Evolutionary conservation across 2,329 filamentous ascomycete genomes (phyloP).

Genomic region (Pseudogymnoascus sp.): DNA sequence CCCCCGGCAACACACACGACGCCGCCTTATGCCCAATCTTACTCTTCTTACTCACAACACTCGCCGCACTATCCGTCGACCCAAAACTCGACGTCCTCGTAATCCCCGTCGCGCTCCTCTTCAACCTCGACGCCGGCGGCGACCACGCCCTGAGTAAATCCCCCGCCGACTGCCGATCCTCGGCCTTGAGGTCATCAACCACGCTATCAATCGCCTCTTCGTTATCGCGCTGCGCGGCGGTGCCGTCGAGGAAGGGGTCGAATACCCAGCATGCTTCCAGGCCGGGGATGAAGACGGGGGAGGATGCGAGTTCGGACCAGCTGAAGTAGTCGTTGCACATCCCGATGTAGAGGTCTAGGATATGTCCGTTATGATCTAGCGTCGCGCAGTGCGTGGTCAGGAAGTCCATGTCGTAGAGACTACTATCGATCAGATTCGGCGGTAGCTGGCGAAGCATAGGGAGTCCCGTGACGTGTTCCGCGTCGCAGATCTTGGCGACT

Average conservation of each 20-base stretch:
- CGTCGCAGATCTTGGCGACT: conserved; percentile 50
- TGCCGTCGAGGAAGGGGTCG: conserved; percentile 41
- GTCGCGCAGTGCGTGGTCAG: conserved; percentile 47
- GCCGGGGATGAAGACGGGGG: conserved; percentile 41
- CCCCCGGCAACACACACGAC: conserved; percentile 15
- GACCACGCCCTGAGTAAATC: conserved; percentile 31
- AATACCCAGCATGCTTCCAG: conserved; percentile 47
- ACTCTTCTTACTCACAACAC: background rate
- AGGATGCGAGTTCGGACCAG: conserved; percentile 40
- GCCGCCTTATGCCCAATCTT: background rate
- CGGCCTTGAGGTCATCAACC: background rate
- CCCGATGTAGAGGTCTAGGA: conserved; percentile 52
- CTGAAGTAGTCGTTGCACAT: conserved; percentile 46
- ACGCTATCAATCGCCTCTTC: conserved; percentile 25
- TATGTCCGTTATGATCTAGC: conserved; percentile 42
- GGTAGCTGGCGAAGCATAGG: conserved; percentile 51
- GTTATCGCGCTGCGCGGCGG: conserved; percentile 19
- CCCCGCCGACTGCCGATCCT: conserved; percentile 34
- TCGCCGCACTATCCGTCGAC: conserved; percentile 26
- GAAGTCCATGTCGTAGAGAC: conserved; percentile 41
- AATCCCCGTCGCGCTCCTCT: conserved; percentile 45
- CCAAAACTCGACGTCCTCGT: conserved; percentile 40
- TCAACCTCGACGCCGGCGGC: conserved; percentile 29
- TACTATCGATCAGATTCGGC: conserved; percentile 31
- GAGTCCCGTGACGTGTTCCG: conserved; percentile 43